These are phyloP conservation scores for Bipolaris bicolor DNA, from an alignment of 2,329 filamentous ascomycete species.

Conservation along the genomic window DNA sequence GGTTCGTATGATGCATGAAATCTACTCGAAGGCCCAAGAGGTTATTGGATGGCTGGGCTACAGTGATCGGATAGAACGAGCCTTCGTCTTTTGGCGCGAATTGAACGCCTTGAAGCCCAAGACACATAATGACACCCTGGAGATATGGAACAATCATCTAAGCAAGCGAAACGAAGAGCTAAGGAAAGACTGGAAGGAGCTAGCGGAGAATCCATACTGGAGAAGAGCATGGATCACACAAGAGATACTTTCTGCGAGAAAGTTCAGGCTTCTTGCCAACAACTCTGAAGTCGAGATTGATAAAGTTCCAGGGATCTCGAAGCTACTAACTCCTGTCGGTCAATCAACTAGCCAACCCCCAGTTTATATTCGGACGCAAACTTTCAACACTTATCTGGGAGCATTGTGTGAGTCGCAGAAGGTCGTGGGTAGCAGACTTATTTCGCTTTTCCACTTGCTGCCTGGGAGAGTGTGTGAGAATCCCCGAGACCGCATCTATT, in stretches of 20 bases:
- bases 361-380: background rate
- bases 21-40: background rate
- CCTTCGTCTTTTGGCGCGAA: background rate
- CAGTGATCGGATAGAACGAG: background rate
- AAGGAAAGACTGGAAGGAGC: background rate
- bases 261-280: background rate
- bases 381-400: slow-evolving; percentile 1
- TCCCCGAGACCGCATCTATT: background rate
- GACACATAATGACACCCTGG: background rate
- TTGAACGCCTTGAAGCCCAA: background rate
- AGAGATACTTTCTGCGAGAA: slow-evolving; percentile 5
- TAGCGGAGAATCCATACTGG: slow-evolving; percentile 1
- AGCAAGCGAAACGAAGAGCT: background rate
- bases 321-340: background rate
- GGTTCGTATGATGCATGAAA: too few species aligned
- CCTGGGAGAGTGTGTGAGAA: background rate
- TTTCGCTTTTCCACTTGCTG: background rate
- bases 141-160: background rate
- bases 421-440: background rate
- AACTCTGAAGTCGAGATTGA: background rate
- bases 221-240: slow-evolving; percentile 13
- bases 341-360: background rate
- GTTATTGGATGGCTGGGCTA: background rate
- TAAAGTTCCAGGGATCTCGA: background rate
- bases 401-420: background rate